Evolutionary conservation across 768 basidiomycete species (phyloP).

Genomic region (Mycena haematopus): DNA sequence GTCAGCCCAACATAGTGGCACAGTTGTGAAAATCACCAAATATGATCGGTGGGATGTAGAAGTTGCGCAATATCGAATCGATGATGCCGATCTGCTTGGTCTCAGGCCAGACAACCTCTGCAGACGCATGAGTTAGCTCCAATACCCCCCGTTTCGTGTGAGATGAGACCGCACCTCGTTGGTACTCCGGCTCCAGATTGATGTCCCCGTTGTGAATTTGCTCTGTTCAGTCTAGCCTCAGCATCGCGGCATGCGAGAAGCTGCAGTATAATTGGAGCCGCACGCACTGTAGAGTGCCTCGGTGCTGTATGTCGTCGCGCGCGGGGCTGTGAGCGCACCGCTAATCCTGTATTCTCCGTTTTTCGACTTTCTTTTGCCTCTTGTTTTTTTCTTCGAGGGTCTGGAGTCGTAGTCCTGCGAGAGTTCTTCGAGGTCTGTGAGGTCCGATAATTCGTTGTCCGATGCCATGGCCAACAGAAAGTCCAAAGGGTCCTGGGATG

Average conservation of each 20-base stretch:
- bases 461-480: not conserved
- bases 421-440: constrained; percentile 27
- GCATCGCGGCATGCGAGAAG: not conserved
- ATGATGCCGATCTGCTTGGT: constrained; percentile 76
- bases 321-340: constrained; percentile 45
- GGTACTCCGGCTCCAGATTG: constrained; percentile 78
- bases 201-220: constrained; percentile 71
- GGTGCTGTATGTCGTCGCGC: constrained; percentile 50
- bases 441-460: constrained; percentile 18
- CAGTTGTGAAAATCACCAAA: constrained; percentile 54
- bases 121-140: not conserved
- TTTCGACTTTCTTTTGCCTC: constrained; percentile 3
- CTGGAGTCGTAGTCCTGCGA: not conserved
- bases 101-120: constrained; percentile 84
- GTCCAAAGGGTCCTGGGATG: too few species aligned
- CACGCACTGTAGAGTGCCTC: constrained; percentile 38
- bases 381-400: constrained; percentile 6
- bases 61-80: constrained; percentile 80
- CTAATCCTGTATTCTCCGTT: constrained; percentile 28
- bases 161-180: constrained; percentile 56
- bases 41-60: constrained; percentile 77
- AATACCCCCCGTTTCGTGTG: not conserved
- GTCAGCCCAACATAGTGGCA: too few species aligned
- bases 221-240: constrained; percentile 40
- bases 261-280: not conserved